Evolutionary conservation across 1,284 basidiomycete genomes (phyloP).

Genomic region (Puccinia hordei): DNA sequence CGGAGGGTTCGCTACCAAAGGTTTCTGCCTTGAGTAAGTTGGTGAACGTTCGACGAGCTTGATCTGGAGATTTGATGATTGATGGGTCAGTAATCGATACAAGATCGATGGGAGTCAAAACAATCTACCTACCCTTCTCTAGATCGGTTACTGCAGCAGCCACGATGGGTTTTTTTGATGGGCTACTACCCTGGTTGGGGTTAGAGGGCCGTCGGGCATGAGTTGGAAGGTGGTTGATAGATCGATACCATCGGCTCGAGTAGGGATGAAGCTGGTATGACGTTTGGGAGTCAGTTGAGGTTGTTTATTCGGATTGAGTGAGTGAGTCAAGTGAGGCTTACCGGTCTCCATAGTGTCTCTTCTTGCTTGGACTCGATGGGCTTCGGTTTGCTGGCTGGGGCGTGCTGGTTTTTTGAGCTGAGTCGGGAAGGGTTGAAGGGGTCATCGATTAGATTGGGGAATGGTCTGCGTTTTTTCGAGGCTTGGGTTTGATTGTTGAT

Average conservation of each 20-base stretch:
- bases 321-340: background rate
- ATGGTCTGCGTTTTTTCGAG: no score
- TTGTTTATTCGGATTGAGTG: background rate
- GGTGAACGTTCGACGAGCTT: slow-evolving; percentile 42
- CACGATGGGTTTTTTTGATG: slow-evolving; percentile 39
- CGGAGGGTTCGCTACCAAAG: slow-evolving; percentile 32
- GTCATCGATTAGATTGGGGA: background rate
- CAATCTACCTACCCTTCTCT: slow-evolving; percentile 49
- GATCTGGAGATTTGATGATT: no score
- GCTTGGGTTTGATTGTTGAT: no score
- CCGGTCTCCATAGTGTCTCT: slow-evolving; percentile 49
- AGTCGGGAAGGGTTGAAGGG: slow-evolving; percentile 40
- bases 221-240: slow-evolving; percentile 44
- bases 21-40: slow-evolving; percentile 42
- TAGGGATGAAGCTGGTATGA: slow-evolving; percentile 43
- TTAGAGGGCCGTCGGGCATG: slow-evolving; percentile 25
- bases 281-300: background rate
- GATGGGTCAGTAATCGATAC: no score
- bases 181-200: slow-evolving; percentile 24
- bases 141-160: slow-evolving; percentile 44
- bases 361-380: slow-evolving; percentile 44
- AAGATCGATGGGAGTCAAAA: no score
- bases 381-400: background rate
- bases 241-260: slow-evolving; percentile 28
- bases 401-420: slow-evolving; percentile 15